A percentile compares a stretch with the other conserved stretches of the same genome.
Evolutionary conservation across 2,329 filamentous ascomycete species (phyloP).

Genomic region (Botrytis cinerea): DNA sequence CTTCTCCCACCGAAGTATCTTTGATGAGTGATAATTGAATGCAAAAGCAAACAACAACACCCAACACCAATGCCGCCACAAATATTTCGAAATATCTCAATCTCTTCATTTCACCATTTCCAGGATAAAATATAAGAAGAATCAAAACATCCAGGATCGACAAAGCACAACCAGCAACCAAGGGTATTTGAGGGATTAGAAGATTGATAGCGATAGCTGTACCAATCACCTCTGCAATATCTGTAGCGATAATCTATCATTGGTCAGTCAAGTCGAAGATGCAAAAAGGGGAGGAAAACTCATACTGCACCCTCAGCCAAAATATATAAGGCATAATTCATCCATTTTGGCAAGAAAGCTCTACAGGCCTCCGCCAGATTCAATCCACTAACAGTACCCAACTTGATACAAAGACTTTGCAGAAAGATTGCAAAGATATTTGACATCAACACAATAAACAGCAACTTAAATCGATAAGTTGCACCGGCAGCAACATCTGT

Average conservation of each 20-base stretch:
- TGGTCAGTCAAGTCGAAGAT: conserved; percentile 23
- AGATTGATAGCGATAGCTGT: conserved; percentile 70
- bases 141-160: conserved; percentile 69
- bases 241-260: conserved; percentile 55
- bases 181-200: conserved; percentile 61
- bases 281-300: neutral
- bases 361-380: conserved; percentile 55
- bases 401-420: conserved; percentile 57
- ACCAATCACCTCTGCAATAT: conserved; percentile 63
- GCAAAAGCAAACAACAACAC: conserved; percentile 69
- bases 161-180: conserved; percentile 68
- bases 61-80: conserved; percentile 64
- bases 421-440: conserved; percentile 61
- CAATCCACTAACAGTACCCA: conserved; percentile 55
- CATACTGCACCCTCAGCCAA: conserved; percentile 53
- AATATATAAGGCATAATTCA: conserved; percentile 55
- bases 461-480: conserved; percentile 53
- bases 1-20: conserved; percentile 55
- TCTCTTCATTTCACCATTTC: conserved; percentile 57
- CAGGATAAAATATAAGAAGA: conserved; percentile 66
- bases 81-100: conserved; percentile 65
- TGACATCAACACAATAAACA: conserved; percentile 58
- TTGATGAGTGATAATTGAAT: conserved; percentile 66
- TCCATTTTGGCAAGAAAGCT: conserved; percentile 52
- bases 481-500: conserved; percentile 59